Percentiles rank a stretch among this genome's conserved stretches.
Conservation (phyloP, 306 rosid species). For the Medicago ruthenica region DNA sequence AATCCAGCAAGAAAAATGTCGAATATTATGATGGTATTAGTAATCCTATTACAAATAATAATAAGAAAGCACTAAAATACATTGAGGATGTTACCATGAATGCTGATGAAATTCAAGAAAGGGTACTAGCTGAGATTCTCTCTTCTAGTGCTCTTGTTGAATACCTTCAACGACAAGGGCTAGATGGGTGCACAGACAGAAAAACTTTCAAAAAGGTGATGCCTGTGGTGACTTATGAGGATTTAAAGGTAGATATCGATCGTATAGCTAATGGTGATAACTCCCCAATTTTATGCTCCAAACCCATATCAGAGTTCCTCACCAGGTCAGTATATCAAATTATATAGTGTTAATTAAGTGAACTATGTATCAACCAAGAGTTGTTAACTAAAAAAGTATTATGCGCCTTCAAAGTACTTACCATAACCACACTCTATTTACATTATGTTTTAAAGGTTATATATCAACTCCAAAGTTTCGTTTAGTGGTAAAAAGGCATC, state of each 20-base stretch:
- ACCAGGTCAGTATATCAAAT: slow-evolving; percentile 54
- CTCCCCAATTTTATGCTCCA: slow-evolving; percentile 61
- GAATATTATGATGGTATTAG: not conserved
- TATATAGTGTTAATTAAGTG: no score
- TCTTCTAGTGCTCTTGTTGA: slow-evolving; percentile 54
- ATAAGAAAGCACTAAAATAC: slow-evolving; percentile 43
- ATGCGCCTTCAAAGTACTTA: no score
- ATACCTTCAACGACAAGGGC: slow-evolving; percentile 60
- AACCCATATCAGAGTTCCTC: slow-evolving; percentile 70
- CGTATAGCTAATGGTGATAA: slow-evolving; percentile 69
- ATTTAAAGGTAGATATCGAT: slow-evolving; percentile 60
- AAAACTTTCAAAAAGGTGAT: slow-evolving; percentile 57
- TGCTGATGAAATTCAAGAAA: slow-evolving; percentile 55
- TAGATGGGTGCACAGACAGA: slow-evolving; percentile 45
- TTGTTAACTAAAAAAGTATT: no score
- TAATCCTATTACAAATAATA: slow-evolving; percentile 3
- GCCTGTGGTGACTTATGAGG: slow-evolving; percentile 65
- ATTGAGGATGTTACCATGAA: slow-evolving; percentile 64
- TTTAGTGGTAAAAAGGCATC: no score
- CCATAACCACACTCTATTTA: no score
- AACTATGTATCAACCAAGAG: no score
- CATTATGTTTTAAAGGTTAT: no score
- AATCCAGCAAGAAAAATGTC: not conserved
- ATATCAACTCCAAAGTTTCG: no score
- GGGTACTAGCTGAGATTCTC: slow-evolving; percentile 62